Conservation (phyloP, 306 rosid species). For the Castanospermum australe region DNA sequence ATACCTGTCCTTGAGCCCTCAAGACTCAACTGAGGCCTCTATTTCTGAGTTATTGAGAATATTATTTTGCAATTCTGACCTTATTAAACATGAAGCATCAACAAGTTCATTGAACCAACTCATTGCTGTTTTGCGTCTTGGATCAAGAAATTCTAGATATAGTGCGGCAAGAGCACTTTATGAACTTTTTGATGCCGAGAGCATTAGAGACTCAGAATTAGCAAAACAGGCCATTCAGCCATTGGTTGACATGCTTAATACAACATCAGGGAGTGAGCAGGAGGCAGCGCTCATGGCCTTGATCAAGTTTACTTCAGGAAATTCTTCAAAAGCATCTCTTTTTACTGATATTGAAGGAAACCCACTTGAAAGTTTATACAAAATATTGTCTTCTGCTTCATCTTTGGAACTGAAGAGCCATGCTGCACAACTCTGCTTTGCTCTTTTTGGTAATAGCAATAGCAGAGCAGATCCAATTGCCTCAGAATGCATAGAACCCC, state of each 20-base stretch:
- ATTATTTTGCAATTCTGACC: constrained; percentile 79
- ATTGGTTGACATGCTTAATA: constrained; percentile 86
- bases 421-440: constrained; percentile 82
- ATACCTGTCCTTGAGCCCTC: constrained; percentile 97
- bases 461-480: constrained; percentile 75
- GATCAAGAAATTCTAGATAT: constrained; percentile 93
- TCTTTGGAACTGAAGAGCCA: constrained; percentile 72
- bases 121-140: constrained; percentile 91
- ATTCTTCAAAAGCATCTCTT: constrained; percentile 57
- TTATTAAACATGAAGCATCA: constrained; percentile 80
- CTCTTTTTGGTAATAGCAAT: constrained; percentile 64
- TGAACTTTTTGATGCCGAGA: constrained; percentile 73
- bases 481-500: constrained; percentile 73
- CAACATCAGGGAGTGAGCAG: constrained; percentile 82
- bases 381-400: constrained; percentile 68
- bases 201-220: constrained; percentile 74
- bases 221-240: constrained; percentile 88
- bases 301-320: constrained; percentile 74
- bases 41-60: constrained; percentile 84
- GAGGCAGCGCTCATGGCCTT: constrained; percentile 85
- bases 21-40: constrained; percentile 83
- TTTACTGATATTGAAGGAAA: constrained; percentile 81
- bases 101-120: constrained; percentile 85
- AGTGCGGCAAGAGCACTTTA: constrained; percentile 88
- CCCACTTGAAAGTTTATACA: constrained; percentile 75